Evolutionary conservation across 495 filamentous ascomycete species (phyloP).

Genomic region (Hyaloscypha variabilis): DNA sequence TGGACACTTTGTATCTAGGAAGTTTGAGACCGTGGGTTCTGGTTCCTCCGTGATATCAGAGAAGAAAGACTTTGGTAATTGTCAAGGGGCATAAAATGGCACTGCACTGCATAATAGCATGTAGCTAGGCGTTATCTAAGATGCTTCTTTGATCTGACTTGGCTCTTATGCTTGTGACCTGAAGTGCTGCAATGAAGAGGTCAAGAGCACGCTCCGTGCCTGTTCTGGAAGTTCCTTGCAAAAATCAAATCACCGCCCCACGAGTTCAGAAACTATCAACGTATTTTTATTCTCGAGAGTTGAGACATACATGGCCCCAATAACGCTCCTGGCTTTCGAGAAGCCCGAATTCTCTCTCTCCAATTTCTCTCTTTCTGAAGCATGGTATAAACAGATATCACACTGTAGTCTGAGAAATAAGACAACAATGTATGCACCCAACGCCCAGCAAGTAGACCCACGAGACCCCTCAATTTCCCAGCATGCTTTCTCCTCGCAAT

Average conservation of each 20-base stretch:
- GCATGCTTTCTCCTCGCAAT: background rate
- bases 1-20: background rate
- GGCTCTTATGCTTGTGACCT: background rate
- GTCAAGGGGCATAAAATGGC: conserved; percentile 17
- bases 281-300: too few species aligned
- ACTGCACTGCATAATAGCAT: conserved; percentile 18
- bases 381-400: background rate
- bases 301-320: too few species aligned
- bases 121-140: conserved; percentile 29
- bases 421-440: background rate
- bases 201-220: too few species aligned
- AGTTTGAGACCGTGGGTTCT: background rate
- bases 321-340: too few species aligned
- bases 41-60: background rate
- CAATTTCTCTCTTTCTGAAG: too few species aligned
- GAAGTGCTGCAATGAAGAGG: background rate
- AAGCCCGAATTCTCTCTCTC: too few species aligned
- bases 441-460: conserved; percentile 1
- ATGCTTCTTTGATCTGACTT: conserved; percentile 11
- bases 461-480: conserved; percentile 3
- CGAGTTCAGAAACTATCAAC: too few species aligned
- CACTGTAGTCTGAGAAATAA: background rate
- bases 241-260: too few species aligned
- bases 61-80: conserved; percentile 3
- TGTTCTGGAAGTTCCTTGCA: too few species aligned